Evolutionary conservation across 208 protist species (phyloP).

Genomic region (Crithidia expoeki): DNA sequence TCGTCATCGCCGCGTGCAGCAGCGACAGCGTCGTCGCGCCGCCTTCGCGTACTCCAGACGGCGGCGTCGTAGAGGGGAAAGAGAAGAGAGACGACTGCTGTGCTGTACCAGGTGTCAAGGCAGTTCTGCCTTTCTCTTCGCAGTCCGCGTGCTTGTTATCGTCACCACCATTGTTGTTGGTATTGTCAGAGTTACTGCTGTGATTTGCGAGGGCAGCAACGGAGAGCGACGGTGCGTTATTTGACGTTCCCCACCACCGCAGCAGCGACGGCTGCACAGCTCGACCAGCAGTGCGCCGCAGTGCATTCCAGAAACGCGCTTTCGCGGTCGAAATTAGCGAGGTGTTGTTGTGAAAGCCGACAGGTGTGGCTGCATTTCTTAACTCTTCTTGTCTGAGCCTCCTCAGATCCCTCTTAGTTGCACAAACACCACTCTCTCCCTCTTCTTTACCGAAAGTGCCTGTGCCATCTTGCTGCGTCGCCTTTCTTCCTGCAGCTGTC

Average conservation of each 20-base stretch:
- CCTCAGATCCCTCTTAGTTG: too few species aligned
- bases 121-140: too few species aligned
- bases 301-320: background rate
- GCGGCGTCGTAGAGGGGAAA: background rate
- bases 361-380: too few species aligned
- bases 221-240: too few species aligned
- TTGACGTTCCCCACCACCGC: background rate
- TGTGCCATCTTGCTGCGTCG: background rate
- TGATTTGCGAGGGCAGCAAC: too few species aligned
- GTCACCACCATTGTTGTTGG: too few species aligned
- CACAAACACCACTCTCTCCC: background rate
- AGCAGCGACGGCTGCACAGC: background rate
- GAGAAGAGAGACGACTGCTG: background rate
- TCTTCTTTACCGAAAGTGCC: too few species aligned
- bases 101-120: too few species aligned
- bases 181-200: too few species aligned
- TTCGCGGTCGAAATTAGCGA: background rate
- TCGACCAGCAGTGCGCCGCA: background rate
- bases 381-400: too few species aligned
- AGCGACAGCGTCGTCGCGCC: constrained; percentile 12
- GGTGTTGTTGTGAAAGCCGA: too few species aligned
- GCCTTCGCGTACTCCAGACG: background rate
- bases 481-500: background rate
- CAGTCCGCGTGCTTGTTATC: too few species aligned
- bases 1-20: background rate